Base-by-base conservation (phyloP, 2,329 filamentous ascomycete species). In the Fusarium annulatum region DNA sequence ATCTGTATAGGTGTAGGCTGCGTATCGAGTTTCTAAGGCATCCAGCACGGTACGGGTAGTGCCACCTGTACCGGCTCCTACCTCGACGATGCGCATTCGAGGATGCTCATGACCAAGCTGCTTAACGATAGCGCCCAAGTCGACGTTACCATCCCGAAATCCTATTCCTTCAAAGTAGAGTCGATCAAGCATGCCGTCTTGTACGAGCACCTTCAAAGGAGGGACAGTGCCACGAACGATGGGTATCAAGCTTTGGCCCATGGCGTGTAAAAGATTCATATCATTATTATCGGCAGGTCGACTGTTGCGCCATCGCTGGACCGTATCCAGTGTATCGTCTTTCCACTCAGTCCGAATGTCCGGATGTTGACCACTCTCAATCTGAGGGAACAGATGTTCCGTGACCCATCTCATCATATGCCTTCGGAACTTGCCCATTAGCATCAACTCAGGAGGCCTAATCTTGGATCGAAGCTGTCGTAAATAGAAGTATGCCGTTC, bases 201-300 rank as follows among this genome's bases (percentile, higher is more conserved):
- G 69, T 39, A 72, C 76, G 51, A 86, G 64, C 56, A 80, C 75
- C 63, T 85, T 83, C 18, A 85, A 77, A 58, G 83, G 79, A 16
- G 73, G 81, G 12, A 64, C 77, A 48, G 80, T 73, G 11, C 79
- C 81, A 5, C 77, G 74, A 33, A 86, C 72, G 5, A 81, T 77
- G 21, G 76, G 66, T 9, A 80, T 69, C 23, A 86, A 69, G 33
- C 78, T 74, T 42, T 82, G 79, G 3, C 83, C 78, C 6, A 82
- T 79, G 7, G 71, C 69, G 11, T 77, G 53, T 2, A 78, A 49
- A 7, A 33, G 43, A 26, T 46, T 46, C 43, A 46, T 41, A 21
- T 41, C 39, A 21, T 41, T 41, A 21, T 41, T 41, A 41, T 41
- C 39, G 18, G 39, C 39, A 41, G 39, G 39, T 41, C 39, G 39